Conservation (phyloP, 345 rosid genomes). For the Populus nigra region DNA sequence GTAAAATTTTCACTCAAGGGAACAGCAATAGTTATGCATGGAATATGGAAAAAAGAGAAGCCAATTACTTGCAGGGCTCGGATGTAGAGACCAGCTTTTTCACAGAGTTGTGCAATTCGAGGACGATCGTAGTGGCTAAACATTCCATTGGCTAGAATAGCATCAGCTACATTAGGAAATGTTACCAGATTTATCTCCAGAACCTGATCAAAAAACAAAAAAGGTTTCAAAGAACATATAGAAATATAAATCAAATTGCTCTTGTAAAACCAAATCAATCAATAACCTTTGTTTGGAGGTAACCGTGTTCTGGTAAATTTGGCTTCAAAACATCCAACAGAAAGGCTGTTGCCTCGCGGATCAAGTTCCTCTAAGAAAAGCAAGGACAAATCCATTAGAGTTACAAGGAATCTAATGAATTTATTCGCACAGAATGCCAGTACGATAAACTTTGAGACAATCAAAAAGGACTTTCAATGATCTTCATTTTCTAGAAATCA, state of each 20-base stretch:
- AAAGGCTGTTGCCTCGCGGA: conserved; percentile 98
- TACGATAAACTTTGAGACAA: not conserved
- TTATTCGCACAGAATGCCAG: not conserved
- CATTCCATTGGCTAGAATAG: conserved; percentile 95
- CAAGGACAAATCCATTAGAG: not conserved
- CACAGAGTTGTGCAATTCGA: conserved; percentile 96
- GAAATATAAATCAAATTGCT: not conserved
- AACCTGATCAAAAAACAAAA: conserved; percentile 45
- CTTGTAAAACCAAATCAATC: not conserved
- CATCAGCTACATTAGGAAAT: conserved; percentile 98
- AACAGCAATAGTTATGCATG: not conserved
- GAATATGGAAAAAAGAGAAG: not conserved
- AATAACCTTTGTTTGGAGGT: conserved; percentile 82
- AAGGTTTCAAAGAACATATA: not conserved
- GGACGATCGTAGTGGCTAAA: conserved; percentile 98
- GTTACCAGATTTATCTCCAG: conserved; percentile 98
- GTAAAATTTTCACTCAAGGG: conserved; percentile 6
- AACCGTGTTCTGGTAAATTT: conserved; percentile 88
- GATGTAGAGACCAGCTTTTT: conserved; percentile 93
- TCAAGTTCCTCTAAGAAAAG: conserved; percentile 72
- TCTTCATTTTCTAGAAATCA: not conserved
- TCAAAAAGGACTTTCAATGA: not conserved
- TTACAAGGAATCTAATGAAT: not conserved
- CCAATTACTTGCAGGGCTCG: conserved; percentile 82
- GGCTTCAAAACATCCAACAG: conserved; percentile 95